phyloP scores from a whole-genome alignment of 1,284 basidiomycete species.

The Macrocystidia cucumis region DNA sequence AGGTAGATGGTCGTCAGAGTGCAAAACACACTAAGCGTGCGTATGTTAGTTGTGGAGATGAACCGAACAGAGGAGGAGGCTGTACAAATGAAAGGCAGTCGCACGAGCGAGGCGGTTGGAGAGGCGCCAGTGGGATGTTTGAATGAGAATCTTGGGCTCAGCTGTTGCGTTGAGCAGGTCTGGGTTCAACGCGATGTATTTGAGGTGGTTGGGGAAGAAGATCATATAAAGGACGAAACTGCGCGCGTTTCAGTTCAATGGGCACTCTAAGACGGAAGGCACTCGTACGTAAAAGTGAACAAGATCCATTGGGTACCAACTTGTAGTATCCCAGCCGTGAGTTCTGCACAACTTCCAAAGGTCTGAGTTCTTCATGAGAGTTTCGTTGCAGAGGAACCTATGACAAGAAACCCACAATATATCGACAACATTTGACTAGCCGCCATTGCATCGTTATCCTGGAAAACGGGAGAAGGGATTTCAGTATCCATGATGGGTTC shows the following conservation, averaged over 20 bases:
- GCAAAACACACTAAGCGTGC: constrained; percentile 37
- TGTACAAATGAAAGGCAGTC: constrained; percentile 71
- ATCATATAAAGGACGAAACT: constrained; percentile 88
- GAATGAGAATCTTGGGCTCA: constrained; percentile 38
- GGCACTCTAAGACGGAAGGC: neutral
- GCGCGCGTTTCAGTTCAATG: constrained; percentile 3
- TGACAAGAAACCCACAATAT: constrained; percentile 46
- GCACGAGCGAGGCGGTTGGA: constrained; percentile 73
- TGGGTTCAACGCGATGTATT: constrained; percentile 36
- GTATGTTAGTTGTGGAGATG: constrained; percentile 2
- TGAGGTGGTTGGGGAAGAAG: constrained; percentile 84
- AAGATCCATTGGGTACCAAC: constrained; percentile 82
- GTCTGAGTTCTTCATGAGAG: constrained; percentile 32
- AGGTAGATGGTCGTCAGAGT: constrained; percentile 50
- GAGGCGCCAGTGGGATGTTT: constrained; percentile 66
- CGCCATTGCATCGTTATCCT: constrained; percentile 87
- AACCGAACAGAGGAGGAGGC: constrained; percentile 14
- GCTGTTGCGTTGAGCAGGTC: constrained; percentile 36
- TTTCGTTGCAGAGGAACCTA: neutral
- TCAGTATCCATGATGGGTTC: constrained; percentile 8
- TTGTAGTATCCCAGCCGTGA: constrained; percentile 80
- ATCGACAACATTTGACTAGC: constrained; percentile 75
- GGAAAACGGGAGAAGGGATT: no score
- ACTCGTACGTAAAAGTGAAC: constrained; percentile 77
- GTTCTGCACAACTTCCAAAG: constrained; percentile 71